phyloP scores from a whole-genome alignment of 805 yeast genomes.

The Yarrowia sp. region DNA sequence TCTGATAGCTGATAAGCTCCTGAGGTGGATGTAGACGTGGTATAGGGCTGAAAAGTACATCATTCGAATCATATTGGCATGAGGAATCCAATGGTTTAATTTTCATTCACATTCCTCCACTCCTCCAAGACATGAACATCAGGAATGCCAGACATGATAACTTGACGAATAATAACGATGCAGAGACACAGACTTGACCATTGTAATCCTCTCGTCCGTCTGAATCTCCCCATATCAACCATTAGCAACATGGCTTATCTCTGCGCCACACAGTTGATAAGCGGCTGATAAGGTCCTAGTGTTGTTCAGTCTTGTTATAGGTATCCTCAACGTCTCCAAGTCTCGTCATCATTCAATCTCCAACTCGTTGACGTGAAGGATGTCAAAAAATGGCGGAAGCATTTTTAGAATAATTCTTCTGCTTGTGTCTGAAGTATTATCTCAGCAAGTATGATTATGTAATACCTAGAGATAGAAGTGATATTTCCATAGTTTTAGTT shows the following conservation, averaged over 20 bases:
- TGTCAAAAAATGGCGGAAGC: too few species aligned
- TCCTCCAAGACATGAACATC: too few species aligned
- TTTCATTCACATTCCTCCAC: background rate
- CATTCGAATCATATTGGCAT: background rate
- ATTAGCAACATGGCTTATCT: slow-evolving; percentile 8
- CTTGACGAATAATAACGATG: background rate
- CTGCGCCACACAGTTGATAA: slow-evolving; percentile 9
- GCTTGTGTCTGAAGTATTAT: too few species aligned
- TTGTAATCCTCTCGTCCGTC: background rate
- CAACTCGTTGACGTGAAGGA: too few species aligned
- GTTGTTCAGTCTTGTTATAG: too few species aligned
- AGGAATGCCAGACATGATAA: background rate
- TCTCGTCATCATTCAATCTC: too few species aligned
- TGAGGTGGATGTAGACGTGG: background rate
- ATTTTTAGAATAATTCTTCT: too few species aligned
- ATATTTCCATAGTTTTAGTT: too few species aligned
- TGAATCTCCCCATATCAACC: too few species aligned
- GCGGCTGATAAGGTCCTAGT: slow-evolving; percentile 35
- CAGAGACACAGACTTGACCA: background rate
- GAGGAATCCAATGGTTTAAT: background rate
- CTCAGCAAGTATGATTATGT: too few species aligned
- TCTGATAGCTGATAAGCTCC: slow-evolving; percentile 1
- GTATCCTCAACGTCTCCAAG: too few species aligned
- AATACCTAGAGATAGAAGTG: too few species aligned
- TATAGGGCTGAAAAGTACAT: background rate